Percentiles rank a stretch among this genome's conserved stretches.
These are phyloP conservation scores for Suillus bovinus DNA, from an alignment of 768 basidiomycete genomes.

Conservation along the genomic window DNA sequence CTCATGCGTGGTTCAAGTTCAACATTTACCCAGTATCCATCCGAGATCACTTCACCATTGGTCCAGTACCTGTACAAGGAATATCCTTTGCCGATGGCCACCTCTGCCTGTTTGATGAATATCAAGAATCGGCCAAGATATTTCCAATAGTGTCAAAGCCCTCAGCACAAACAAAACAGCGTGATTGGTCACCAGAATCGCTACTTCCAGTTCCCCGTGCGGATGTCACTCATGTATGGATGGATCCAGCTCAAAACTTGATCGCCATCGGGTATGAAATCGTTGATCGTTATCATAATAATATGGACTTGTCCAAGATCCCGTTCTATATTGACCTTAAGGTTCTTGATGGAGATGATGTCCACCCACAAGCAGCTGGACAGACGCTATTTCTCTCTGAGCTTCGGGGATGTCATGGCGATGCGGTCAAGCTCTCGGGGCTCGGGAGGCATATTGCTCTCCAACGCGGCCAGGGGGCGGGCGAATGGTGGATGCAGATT, in stretches of 20 bases:
- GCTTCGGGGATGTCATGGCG: background rate
- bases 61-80: too few species aligned
- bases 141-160: background rate
- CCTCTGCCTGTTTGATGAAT: background rate
- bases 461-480: background rate
- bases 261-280: background rate
- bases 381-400: background rate
- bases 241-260: background rate
- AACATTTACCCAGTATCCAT: background rate
- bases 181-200: background rate
- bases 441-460: conserved; percentile 1
- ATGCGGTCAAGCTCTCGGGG: background rate
- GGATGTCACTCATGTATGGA: background rate
- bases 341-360: background rate
- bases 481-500: background rate
- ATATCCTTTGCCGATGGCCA: background rate
- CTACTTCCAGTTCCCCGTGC: background rate
- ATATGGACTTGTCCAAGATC: too few species aligned
- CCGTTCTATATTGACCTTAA: background rate
- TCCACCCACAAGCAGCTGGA: background rate
- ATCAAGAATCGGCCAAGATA: background rate
- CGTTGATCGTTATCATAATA: too few species aligned
- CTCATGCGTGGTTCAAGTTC: background rate
- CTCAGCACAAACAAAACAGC: background rate
- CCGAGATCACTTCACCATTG: too few species aligned